Base-by-base conservation (phyloP, 305 asterid species). In the Andrographis paniculata region DNA sequence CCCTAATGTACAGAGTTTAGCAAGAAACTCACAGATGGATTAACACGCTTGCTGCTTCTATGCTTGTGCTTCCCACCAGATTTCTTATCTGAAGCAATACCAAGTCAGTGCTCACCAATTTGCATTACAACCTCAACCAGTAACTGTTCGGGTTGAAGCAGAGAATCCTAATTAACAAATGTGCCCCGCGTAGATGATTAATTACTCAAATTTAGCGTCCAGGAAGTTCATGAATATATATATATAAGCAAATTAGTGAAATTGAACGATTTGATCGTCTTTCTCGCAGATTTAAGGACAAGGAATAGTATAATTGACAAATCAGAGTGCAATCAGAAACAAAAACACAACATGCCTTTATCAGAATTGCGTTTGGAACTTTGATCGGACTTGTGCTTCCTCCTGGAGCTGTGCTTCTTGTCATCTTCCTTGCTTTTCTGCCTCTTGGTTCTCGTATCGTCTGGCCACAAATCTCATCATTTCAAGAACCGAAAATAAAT, bases 1-100 rank as follows among this genome's bases (percentile, higher is more conserved):
- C n/a, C n/a, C n/a, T n/a, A n/a, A n/a, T n/a, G n/a, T n/a, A n/a
- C n/a, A 35, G 40, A 49, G 31, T 43, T 45, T 22, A 47, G 58
- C 18, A 45, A 56, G 53, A 43, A 64, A 72, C 98, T 77, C 62
- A 85, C 97, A 11, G 59, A 56, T 36, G 50, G 31, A 47, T 42
- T 69, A 31, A 51, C 67, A 48, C 43, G 80, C 69, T 74, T 84
- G 48, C 38, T 79, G 59, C 58, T 60, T 70, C 70, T 76, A 65
- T 66, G 75, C 63, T 70, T 71, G 37, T 61, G 82, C 80, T 76
- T 85, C 55, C 60, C 78, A 36, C 69, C 61, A 2, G 82, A 74
- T 69, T 78, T 77, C 67, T 74, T 72, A 43, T 71, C 95, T 89
- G 79, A 56, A 67, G 37, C 56, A 62, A 62, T 24, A 43, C 17